phyloP scores from a whole-genome alignment of 345 rosid genomes.

The Limnanthes douglasii region DNA sequence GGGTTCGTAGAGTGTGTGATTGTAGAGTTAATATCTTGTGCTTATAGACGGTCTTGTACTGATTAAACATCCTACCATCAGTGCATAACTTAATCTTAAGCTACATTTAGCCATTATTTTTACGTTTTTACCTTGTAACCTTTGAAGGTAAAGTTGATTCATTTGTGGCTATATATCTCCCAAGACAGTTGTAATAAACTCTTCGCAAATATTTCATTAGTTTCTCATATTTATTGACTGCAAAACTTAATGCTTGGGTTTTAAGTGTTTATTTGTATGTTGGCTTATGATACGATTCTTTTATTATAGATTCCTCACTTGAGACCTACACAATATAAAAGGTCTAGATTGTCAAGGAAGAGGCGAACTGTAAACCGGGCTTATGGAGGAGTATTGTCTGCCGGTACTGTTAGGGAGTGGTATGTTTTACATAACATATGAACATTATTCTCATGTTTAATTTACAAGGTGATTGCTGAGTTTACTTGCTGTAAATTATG shows the following conservation, averaged over 20 bases:
- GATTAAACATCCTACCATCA: neutral
- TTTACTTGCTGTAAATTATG: neutral
- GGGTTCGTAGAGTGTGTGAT: neutral
- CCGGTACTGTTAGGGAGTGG: constrained; percentile 83
- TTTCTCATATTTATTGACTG: neutral
- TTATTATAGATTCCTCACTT: constrained; percentile 69
- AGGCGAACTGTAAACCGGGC: constrained; percentile 82
- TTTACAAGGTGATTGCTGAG: neutral
- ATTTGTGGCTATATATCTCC: too few relatives aligned
- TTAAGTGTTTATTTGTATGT: neutral
- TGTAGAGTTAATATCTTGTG: neutral
- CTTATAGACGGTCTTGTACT: constrained; percentile 1
- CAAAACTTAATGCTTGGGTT: neutral
- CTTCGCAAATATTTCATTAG: neutral
- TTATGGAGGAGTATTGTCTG: constrained; percentile 77
- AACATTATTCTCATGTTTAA: neutral
- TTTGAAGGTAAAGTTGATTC: too few relatives aligned
- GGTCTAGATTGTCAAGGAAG: constrained; percentile 63
- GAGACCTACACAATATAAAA: constrained; percentile 84
- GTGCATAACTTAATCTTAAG: neutral
- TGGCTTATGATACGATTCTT: neutral
- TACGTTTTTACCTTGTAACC: too few relatives aligned
- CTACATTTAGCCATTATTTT: too few relatives aligned
- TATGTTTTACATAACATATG: constrained; percentile 7
- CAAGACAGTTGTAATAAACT: too few relatives aligned